Evolutionary conservation across 768 basidiomycete species (phyloP).

Genomic region (Brasilioporus rufonigricans): DNA sequence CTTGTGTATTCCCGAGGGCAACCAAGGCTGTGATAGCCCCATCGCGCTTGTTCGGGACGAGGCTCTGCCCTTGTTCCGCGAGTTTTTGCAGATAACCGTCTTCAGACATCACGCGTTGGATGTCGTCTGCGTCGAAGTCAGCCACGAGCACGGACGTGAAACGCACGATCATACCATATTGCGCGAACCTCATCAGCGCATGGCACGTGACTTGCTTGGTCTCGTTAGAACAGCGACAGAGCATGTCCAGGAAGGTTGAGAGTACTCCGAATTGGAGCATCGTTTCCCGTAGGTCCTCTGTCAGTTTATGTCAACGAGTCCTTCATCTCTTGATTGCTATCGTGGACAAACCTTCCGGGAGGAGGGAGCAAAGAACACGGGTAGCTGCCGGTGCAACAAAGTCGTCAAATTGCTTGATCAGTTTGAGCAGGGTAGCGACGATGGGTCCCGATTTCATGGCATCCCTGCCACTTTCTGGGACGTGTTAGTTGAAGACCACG

Average conservation of each 20-base stretch:
- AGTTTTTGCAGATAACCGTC: slow-evolving; percentile 10
- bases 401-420: slow-evolving; percentile 24
- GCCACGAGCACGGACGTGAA: neutral
- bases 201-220: slow-evolving; percentile 13
- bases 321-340: neutral
- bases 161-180: slow-evolving; percentile 13
- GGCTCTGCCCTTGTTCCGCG: slow-evolving; percentile 14
- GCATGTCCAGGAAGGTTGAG: slow-evolving; percentile 16
- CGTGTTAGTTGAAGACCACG: neutral
- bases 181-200: slow-evolving; percentile 16
- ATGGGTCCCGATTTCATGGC: slow-evolving; percentile 5
- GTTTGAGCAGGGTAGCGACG: slow-evolving; percentile 16
- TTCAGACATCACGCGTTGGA: slow-evolving; percentile 1
- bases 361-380: slow-evolving; percentile 24
- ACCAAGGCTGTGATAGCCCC: slow-evolving; percentile 20
- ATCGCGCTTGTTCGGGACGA: slow-evolving; percentile 6
- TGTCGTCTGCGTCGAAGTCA: slow-evolving; percentile 8
- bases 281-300: slow-evolving; percentile 20
- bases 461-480: slow-evolving; percentile 5
- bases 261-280: slow-evolving; percentile 19
- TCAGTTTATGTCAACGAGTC: neutral
- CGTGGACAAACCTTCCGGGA: slow-evolving; percentile 18
- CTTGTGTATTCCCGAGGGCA: slow-evolving; percentile 10
- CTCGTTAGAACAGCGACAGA: slow-evolving; percentile 20
- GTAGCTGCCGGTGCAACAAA: slow-evolving; percentile 29